phyloP scores from a whole-genome alignment of 495 filamentous ascomycete species.

The Penicillium lividum region DNA sequence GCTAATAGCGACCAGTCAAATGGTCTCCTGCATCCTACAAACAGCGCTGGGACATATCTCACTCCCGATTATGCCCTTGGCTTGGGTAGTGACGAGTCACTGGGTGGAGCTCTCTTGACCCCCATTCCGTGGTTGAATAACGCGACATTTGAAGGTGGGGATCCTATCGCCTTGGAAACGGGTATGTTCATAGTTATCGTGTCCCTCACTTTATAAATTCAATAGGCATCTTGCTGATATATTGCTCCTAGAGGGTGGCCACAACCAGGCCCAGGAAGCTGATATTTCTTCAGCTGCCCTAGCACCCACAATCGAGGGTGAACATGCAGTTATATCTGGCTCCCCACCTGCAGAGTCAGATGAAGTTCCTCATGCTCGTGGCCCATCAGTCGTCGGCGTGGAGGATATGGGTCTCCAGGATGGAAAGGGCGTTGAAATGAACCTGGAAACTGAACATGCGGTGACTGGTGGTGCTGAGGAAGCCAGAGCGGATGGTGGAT shows the following conservation, averaged over 20 bases:
- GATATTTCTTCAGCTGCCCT: slow-evolving; percentile 3
- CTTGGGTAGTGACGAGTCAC: slow-evolving; percentile 79
- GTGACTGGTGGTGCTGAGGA: slow-evolving; percentile 14
- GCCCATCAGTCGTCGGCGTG: slow-evolving; percentile 78
- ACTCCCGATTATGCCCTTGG: slow-evolving; percentile 33
- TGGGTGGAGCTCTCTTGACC: slow-evolving; percentile 89
- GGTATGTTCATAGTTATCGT: slow-evolving; percentile 34
- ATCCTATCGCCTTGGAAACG: slow-evolving; percentile 21
- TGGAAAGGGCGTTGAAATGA: slow-evolving; percentile 48
- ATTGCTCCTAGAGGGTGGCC: slow-evolving; percentile 11
- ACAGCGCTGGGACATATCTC: slow-evolving; percentile 28
- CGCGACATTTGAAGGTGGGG: slow-evolving; percentile 35
- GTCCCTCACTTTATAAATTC: not conserved
- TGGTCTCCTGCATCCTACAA: slow-evolving; percentile 37
- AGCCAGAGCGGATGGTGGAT: slow-evolving; percentile 9
- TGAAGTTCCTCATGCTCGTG: slow-evolving; percentile 76
- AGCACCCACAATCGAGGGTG: slow-evolving; percentile 28
- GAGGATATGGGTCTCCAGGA: slow-evolving; percentile 85
- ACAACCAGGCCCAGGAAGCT: slow-evolving; percentile 24
- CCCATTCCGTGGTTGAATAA: slow-evolving; percentile 85
- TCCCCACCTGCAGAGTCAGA: slow-evolving; percentile 36
- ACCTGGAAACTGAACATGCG: slow-evolving; percentile 22
- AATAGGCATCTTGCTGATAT: slow-evolving; percentile 36
- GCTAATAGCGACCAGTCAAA: slow-evolving; percentile 50
- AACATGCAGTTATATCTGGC: slow-evolving; percentile 25